Conservation (phyloP, 2,329 filamentous ascomycete species). For the Talaromyces albobiverticillius region DNA sequence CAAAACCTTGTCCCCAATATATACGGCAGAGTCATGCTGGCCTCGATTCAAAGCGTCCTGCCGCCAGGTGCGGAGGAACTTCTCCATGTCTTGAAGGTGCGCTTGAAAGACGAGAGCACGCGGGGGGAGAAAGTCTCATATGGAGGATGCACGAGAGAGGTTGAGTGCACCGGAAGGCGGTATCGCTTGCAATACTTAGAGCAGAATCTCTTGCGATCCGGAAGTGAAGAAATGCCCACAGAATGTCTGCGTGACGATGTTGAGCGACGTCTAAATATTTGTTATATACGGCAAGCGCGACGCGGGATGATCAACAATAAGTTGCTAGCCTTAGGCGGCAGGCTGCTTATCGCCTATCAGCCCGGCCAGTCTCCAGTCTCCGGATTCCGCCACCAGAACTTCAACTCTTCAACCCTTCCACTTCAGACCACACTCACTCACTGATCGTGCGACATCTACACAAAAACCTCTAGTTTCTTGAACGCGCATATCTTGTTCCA, state of each 20-base stretch:
- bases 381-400: background rate
- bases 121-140: constrained; percentile 4
- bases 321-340: constrained; percentile 3
- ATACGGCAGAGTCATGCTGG: constrained; percentile 94
- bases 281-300: constrained; percentile 10
- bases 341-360: constrained; percentile 2
- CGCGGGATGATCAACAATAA: constrained; percentile 12
- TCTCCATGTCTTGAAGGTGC: constrained; percentile 65
- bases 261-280: background rate
- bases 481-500: background rate
- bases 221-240: background rate
- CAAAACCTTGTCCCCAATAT: constrained; percentile 93
- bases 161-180: background rate
- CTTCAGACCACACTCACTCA: too few species aligned
- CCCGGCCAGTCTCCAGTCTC: too few species aligned
- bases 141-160: background rate
- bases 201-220: background rate
- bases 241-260: background rate
- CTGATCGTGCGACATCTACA: background rate
- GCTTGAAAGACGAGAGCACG: background rate
- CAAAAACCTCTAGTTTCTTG: background rate
- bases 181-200: background rate
- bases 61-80: constrained; percentile 88
- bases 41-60: constrained; percentile 94
- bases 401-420: background rate